Evolutionary conservation across 73 alveolate species (phyloP).

Genomic region (Paramecium biaurelia): DNA sequence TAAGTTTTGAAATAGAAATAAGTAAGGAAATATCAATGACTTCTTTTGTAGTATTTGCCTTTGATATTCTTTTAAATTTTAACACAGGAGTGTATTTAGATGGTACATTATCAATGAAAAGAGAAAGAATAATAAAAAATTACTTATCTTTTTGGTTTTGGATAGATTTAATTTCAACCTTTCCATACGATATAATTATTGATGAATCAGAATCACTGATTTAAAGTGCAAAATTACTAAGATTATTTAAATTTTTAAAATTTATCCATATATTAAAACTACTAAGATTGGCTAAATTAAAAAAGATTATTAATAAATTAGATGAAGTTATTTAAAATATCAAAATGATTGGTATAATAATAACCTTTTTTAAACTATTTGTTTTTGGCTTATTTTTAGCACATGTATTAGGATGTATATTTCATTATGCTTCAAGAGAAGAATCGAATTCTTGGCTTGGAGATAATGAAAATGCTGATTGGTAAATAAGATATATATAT

Average conservation of each 20-base stretch:
- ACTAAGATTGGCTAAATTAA: conserved; percentile 35
- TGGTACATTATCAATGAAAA: conserved; percentile 70
- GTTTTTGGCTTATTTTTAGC: conserved; percentile 4
- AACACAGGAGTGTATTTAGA: conserved; percentile 73
- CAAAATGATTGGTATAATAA: neutral
- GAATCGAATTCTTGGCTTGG: neutral
- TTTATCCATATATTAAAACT: neutral
- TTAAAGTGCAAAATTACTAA: neutral
- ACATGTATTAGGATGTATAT: neutral
- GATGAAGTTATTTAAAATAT: neutral
- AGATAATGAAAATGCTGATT: neutral
- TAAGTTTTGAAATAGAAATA: conserved; percentile 23
- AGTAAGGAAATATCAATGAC: neutral
- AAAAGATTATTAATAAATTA: neutral
- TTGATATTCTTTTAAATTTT: conserved; percentile 60
- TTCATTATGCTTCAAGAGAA: neutral
- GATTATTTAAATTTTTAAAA: neutral
- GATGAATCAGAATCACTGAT: neutral
- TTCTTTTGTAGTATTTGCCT: neutral
- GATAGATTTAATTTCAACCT: conserved; percentile 16
- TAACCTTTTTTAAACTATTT: conserved; percentile 8
- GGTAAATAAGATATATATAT: conserved; percentile 61
- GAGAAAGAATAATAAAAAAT: conserved; percentile 54
- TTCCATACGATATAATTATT: conserved; percentile 16
- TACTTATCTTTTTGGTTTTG: conserved; percentile 62